These are phyloP conservation scores for Aureobasidium sp. DNA, from an alignment of 2,329 filamentous ascomycete species.

Conservation along the genomic window DNA sequence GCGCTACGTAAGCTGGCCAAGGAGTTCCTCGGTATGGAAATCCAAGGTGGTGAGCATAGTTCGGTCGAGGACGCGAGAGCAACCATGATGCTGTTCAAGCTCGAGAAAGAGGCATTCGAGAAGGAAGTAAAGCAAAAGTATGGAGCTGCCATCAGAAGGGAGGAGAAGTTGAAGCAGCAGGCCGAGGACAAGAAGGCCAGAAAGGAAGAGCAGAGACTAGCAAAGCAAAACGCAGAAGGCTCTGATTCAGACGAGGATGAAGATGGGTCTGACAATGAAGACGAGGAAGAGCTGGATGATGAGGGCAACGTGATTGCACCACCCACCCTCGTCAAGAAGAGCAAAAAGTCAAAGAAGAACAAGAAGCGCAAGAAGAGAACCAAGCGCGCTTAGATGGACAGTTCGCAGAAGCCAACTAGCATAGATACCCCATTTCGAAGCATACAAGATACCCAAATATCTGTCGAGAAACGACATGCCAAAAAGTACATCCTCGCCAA, in stretches of 20 bases:
- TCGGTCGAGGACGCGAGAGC: conserved; percentile 73
- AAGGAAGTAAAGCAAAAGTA: conserved; percentile 66
- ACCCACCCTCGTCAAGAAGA: conserved; percentile 9
- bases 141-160: conserved; percentile 26
- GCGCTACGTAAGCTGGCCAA: conserved; percentile 54
- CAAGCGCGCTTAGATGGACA: conserved; percentile 20
- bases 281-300: conserved; percentile 20
- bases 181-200: conserved; percentile 16
- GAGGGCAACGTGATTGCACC: conserved; percentile 11
- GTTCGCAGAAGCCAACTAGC: neutral
- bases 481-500: neutral
- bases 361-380: conserved; percentile 31
- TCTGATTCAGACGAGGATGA: conserved; percentile 14
- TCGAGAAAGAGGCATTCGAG: conserved; percentile 80
- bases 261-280: conserved; percentile 18
- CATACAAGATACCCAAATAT: neutral
- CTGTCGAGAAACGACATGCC: neutral
- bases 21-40: conserved; percentile 51
- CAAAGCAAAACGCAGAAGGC: conserved; percentile 18
- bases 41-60: conserved; percentile 54
- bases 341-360: conserved; percentile 21
- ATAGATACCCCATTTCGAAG: conserved; percentile 5
- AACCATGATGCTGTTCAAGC: conserved; percentile 81
- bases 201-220: conserved; percentile 21
- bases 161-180: conserved; percentile 15